Conservation (phyloP, 495 filamentous ascomycete species). For the Talaromyces proteolyticus region DNA sequence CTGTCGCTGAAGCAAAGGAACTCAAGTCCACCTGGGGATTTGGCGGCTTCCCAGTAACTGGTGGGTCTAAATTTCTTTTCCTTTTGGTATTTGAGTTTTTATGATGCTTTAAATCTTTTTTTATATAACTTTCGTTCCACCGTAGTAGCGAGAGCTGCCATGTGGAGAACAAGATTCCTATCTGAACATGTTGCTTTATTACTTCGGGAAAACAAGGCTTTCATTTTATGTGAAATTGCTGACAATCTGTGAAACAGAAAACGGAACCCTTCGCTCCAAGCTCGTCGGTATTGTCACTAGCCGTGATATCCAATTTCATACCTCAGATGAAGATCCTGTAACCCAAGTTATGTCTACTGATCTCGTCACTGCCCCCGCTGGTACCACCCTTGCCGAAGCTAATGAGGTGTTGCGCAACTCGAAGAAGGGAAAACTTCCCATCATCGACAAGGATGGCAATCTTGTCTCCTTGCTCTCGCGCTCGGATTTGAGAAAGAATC, state of each 20-base stretch:
- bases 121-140: conserved; percentile 99
- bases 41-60: conserved; percentile 97
- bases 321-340: conserved; percentile 60
- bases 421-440: conserved; percentile 98
- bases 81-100: conserved; percentile 16
- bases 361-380: conserved; percentile 81
- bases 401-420: conserved; percentile 90
- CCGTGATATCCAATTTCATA: conserved; percentile 95
- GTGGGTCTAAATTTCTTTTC: conserved; percentile 50
- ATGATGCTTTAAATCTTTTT: conserved; percentile 70
- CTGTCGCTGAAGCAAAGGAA: conserved; percentile 84
- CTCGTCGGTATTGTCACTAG: conserved; percentile 96
- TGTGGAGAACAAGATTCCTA: conserved; percentile 64
- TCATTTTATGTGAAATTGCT: conserved; percentile 19
- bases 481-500: conserved; percentile 97
- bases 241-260: conserved; percentile 51
- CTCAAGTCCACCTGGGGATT: conserved; percentile 98
- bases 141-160: conserved; percentile 73
- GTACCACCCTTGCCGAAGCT: conserved; percentile 80
- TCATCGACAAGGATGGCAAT: conserved; percentile 81
- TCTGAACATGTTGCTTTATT: conserved; percentile 24
- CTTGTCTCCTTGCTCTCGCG: conserved; percentile 92
- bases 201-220: conserved; percentile 17
- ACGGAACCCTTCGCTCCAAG: conserved; percentile 87
- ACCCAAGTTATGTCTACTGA: conserved; percentile 93